Percentiles rank a stretch among this genome's conserved stretches.
Conservation (phyloP, 139 green algal species). For the Chlamydomonas incerta region DNA sequence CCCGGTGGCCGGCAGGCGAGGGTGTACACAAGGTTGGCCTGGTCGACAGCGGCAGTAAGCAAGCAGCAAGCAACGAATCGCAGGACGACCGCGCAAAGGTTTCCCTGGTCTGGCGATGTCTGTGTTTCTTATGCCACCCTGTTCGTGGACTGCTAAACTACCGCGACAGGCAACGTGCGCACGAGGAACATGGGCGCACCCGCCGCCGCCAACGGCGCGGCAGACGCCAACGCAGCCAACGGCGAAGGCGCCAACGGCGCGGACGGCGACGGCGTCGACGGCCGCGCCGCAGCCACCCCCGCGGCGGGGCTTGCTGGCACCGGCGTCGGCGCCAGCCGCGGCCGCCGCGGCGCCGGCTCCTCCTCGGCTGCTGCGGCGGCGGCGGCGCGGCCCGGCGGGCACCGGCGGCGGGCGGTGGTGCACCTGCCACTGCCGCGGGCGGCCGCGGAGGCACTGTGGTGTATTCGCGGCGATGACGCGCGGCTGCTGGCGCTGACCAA, state of each 20-base stretch:
- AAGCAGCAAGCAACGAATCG: too few relatives aligned
- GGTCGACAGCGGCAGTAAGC: too few relatives aligned
- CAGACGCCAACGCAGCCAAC: too few relatives aligned
- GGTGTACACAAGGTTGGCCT: too few relatives aligned
- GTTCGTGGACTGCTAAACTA: too few relatives aligned
- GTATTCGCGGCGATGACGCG: conserved; percentile 60
- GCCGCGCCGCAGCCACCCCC: background rate
- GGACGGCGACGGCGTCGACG: background rate
- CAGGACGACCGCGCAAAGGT: too few relatives aligned
- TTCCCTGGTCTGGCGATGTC: too few relatives aligned
- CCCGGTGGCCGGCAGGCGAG: too few relatives aligned
- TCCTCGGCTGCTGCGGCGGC: background rate
- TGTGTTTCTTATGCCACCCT: too few relatives aligned
- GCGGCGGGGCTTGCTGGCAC: background rate
- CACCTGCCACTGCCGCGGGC: conserved; percentile 12
- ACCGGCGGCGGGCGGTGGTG: conserved; percentile 20
- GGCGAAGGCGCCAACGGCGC: background rate
- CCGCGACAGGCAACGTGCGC: too few relatives aligned
- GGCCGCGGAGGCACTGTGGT: conserved; percentile 51
- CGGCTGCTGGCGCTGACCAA: conserved; percentile 52
- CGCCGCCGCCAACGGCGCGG: too few relatives aligned
- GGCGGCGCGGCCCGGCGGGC: background rate
- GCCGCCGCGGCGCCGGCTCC: background rate
- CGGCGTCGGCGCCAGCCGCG: background rate
- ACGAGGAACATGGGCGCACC: too few relatives aligned